Evolutionary conservation across 306 rosid species (phyloP).

Genomic region (Cicer arietinum): DNA sequence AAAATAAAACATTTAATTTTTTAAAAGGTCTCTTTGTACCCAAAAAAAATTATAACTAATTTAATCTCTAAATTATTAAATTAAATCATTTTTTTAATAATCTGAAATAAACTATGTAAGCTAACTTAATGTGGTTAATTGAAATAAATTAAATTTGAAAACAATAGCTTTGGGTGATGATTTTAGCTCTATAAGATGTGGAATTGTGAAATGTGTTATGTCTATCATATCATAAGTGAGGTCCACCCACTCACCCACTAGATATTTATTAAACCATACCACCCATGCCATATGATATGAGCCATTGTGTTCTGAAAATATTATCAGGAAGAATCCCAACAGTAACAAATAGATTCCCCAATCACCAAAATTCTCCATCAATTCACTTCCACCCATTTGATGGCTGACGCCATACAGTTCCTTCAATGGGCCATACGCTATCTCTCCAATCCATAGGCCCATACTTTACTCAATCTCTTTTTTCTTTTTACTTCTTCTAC

Average conservation of each 20-base stretch:
- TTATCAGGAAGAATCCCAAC: slow-evolving; percentile 77
- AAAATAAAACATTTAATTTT: no score
- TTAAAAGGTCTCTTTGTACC: no score
- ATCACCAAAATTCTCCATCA: slow-evolving; percentile 49
- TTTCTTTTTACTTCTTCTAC: slow-evolving; percentile 40
- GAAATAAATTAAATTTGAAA: no score
- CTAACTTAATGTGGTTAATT: no score
- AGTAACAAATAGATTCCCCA: slow-evolving; percentile 66
- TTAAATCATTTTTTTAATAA: no score
- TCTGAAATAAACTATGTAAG: no score
- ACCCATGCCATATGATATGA: slow-evolving; percentile 32
- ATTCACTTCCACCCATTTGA: no score
- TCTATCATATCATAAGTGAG: slow-evolving; percentile 42
- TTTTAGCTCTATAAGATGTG: no score
- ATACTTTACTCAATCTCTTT: slow-evolving; percentile 34
- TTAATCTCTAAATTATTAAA: no score
- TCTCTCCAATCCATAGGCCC: slow-evolving; percentile 44
- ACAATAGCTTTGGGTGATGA: no score
- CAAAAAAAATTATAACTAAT: no score
- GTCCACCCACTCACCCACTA: slow-evolving; percentile 45
- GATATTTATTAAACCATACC: slow-evolving; percentile 33
- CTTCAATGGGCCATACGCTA: slow-evolving; percentile 47
- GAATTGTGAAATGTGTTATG: no score
- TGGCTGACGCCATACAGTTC: slow-evolving; percentile 50
- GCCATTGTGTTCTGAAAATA: slow-evolving; percentile 44